Evolutionary conservation across 331 rosid genomes (phyloP).

Genomic region (Acacia concinna): DNA sequence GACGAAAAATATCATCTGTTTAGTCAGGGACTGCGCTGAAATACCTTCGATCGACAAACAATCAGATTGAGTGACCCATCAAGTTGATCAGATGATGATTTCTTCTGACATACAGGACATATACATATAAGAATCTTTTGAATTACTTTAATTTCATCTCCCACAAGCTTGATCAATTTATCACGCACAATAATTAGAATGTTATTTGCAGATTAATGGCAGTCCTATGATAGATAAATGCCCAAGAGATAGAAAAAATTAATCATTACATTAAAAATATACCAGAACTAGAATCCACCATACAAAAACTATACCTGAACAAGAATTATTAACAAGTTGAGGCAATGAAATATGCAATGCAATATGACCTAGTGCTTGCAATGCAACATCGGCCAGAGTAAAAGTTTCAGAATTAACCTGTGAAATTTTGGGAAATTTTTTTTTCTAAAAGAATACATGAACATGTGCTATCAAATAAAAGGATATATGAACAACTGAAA

Average conservation of each 20-base stretch:
- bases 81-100: constrained; percentile 66
- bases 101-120: constrained; percentile 80
- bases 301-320: constrained; percentile 49
- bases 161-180: constrained; percentile 73
- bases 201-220: constrained; percentile 67
- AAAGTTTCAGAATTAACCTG: constrained; percentile 79
- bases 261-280: not conserved
- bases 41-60: constrained; percentile 80
- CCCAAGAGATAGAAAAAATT: constrained; percentile 25
- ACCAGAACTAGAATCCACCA: not conserved
- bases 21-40: not conserved
- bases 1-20: too few species aligned
- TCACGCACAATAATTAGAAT: constrained; percentile 56
- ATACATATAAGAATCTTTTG: constrained; percentile 77
- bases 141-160: constrained; percentile 74
- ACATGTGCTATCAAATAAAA: constrained; percentile 15
- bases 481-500: not conserved
- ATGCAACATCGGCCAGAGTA: constrained; percentile 70
- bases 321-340: constrained; percentile 49
- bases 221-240: constrained; percentile 28
- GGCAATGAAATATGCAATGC: constrained; percentile 77
- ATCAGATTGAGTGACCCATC: constrained; percentile 67
- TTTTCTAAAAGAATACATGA: too few species aligned
- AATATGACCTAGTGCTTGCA: constrained; percentile 94
- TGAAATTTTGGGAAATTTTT: too few species aligned